These are phyloP conservation scores for Alternaria triticimaculans DNA, from an alignment of 2,329 filamentous ascomycete species.

Conservation along the genomic window DNA sequence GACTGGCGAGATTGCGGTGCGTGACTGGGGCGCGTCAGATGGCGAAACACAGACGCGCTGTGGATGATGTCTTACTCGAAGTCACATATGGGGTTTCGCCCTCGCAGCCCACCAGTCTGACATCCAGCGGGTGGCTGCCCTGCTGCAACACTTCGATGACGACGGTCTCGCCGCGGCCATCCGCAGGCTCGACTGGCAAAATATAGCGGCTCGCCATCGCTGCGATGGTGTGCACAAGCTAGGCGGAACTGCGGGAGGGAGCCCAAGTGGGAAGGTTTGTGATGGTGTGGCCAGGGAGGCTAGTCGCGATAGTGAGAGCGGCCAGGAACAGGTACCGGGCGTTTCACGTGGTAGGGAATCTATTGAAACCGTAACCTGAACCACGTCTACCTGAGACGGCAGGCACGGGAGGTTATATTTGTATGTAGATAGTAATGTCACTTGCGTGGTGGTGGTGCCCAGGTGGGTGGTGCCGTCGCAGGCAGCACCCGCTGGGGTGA, in stretches of 20 bases:
- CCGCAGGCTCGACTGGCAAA: slow-evolving; percentile 65
- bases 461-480: not conserved
- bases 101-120: slow-evolving; percentile 73
- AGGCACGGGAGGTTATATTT: slow-evolving; percentile 14
- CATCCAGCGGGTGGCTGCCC: slow-evolving; percentile 64
- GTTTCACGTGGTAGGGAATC: slow-evolving; percentile 17
- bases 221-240: not conserved
- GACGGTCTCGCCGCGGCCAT: slow-evolving; percentile 60
- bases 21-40: slow-evolving; percentile 42
- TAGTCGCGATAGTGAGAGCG: slow-evolving; percentile 1
- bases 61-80: slow-evolving; percentile 58
- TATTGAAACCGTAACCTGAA: slow-evolving; percentile 16
- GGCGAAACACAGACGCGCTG: slow-evolving; percentile 17
- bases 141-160: slow-evolving; percentile 65
- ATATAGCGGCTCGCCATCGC: slow-evolving; percentile 48
- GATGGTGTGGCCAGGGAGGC: slow-evolving; percentile 2
- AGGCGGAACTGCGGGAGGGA: slow-evolving; percentile 1
- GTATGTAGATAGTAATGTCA: not conserved
- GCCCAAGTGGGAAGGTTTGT: slow-evolving; percentile 4
- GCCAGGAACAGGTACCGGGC: slow-evolving; percentile 14
- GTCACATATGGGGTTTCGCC: slow-evolving; percentile 65
- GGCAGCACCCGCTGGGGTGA: slow-evolving; percentile 2
- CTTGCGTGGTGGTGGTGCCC: not conserved
- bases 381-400: slow-evolving; percentile 1
- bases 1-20: slow-evolving; percentile 38